Evolutionary conservation across 106 monocot genomes (phyloP).

Genomic region (Posidonia australis): DNA sequence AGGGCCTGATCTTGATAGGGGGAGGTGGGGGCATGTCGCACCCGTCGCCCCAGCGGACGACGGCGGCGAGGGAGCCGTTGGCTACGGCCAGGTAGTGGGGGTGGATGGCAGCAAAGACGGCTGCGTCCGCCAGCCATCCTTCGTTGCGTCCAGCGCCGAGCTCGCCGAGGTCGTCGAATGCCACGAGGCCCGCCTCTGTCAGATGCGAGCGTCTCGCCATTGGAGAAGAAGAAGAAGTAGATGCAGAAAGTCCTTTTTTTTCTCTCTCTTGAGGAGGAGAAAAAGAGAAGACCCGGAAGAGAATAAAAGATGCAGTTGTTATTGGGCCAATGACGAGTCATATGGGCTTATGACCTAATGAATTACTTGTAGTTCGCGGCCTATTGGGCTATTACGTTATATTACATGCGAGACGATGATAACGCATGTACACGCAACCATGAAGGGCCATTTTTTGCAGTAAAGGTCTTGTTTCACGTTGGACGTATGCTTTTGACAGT

Average conservation of each 20-base stretch:
- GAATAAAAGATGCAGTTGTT: no score
- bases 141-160: constrained; percentile 62
- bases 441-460: no score
- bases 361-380: no score
- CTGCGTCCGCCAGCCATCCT: constrained; percentile 72
- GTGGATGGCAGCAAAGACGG: constrained; percentile 47
- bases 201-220: constrained; percentile 67
- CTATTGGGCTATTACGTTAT: no score
- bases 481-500: no score
- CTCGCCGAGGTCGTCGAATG: constrained; percentile 39
- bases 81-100: constrained; percentile 56
- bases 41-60: constrained; percentile 26
- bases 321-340: no score
- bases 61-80: constrained; percentile 18
- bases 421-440: no score
- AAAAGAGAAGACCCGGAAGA: background rate
- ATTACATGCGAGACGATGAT: no score
- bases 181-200: constrained; percentile 49
- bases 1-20: constrained; percentile 38
- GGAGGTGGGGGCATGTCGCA: constrained; percentile 1
- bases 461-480: no score
- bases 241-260: background rate
- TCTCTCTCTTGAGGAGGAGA: background rate
- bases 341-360: no score
- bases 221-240: background rate